A percentile compares a stretch with the other conserved stretches of the same genome.
These are phyloP conservation scores for Capsicum rhomboideum DNA, from an alignment of 257 asterid genomes.

Conservation along the genomic window DNA sequence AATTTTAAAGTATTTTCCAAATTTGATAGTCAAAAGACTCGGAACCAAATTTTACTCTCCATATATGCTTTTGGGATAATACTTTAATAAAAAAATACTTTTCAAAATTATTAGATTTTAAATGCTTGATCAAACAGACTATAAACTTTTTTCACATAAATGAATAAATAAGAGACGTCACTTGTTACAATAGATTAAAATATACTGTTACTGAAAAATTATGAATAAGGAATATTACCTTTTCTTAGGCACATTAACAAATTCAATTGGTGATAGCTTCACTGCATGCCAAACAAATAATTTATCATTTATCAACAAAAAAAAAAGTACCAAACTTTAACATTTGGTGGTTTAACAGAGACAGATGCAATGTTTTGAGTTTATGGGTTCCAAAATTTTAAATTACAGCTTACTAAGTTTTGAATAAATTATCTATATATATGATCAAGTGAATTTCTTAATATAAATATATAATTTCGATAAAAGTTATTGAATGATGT, in stretches of 20 bases:
- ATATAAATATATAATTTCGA: neutral
- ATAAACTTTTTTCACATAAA: neutral
- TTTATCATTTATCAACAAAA: neutral
- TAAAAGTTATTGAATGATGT: neutral
- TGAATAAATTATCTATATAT: neutral
- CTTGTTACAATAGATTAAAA: neutral
- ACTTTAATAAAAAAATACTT: neutral
- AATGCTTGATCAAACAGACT: neutral
- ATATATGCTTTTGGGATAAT: neutral
- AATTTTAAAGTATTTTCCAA: neutral
- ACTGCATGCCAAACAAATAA: neutral
- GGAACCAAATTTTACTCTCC: too few species aligned
- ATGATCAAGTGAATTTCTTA: neutral
- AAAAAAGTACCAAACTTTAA: neutral
- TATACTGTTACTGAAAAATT: accelerated
- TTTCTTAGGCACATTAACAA: conserved; percentile 20
- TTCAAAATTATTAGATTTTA: neutral
- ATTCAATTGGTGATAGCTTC: neutral
- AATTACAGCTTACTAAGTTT: too few species aligned
- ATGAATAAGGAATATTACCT: neutral
- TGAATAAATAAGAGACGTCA: neutral
- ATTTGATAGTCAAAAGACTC: neutral
- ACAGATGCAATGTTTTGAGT: neutral
- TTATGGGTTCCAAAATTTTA: neutral
- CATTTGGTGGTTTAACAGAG: neutral